Evolutionary conservation across 1,139 yeast species (phyloP), one percentile per base, ranked within the genome.

Genomic region (Blastobotrys indianensis): DNA sequence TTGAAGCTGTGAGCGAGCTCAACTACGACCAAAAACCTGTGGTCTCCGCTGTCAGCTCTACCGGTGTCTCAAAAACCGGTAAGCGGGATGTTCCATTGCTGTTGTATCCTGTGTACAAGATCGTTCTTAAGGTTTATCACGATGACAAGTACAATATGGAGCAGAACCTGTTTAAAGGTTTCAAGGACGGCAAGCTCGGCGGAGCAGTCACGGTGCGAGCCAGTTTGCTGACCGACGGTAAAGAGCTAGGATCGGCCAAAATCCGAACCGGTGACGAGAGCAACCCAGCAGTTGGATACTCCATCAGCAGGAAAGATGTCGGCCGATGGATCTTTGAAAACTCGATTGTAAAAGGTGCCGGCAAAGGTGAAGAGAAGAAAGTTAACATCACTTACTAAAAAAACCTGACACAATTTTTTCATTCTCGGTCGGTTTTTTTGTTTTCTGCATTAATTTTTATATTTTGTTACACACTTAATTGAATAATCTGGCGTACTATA

Each of bases 251-350:
- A 11, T 6, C 3, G 11, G 3, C 36, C 17, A 15, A 33, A 8
- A 10, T 33, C 36, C 15, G 17, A 15, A 17, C 8, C 11, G 36
- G 36, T 15, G 17, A 15, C 15, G 36, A 33, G 8, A 3, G 5
- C 11, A 33, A 33, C 5, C 36, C 36, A 11, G 36, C 36, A 11
- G 17, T 33, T 8, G 36, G 36, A 10, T 33, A 12, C 17, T 9
- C 36, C 3, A 8, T 33, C 17, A 9, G 20, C 17, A 15, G 36
- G 15, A 17, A 15, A 33, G 17, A 15, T 17, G 36, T 33, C 16
- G 36, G 36, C 8, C 36, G 17, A 33, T 33, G 36, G 36, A 6
- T 33, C 5, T 36, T 36, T 17, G 39, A 36, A 4, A 20, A 20
- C 25, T 20, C 25, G 25, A 7, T 20, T 20, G 25, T 20, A 4